Percentiles rank a stretch among this genome's conserved stretches.
These are phyloP conservation scores for Paracamarosporium sp. DNA, from an alignment of 2,329 filamentous ascomycete species.

Conservation along the genomic window DNA sequence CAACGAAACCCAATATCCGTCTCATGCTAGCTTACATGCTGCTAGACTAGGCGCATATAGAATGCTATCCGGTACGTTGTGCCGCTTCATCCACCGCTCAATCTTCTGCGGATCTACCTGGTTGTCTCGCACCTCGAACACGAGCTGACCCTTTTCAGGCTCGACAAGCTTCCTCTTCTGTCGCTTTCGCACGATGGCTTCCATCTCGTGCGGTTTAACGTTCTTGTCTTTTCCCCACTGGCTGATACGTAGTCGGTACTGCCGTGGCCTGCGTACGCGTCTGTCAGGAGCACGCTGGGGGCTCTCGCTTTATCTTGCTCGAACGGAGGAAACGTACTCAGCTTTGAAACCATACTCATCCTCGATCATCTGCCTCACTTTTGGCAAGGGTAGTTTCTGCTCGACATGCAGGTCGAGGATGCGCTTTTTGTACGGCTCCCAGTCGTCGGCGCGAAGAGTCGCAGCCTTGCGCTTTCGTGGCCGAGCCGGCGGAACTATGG, in stretches of 20 bases:
- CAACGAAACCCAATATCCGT: neutral
- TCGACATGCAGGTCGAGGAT: conserved; percentile 21
- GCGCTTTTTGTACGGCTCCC: conserved; percentile 25
- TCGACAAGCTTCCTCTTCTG: conserved; percentile 23
- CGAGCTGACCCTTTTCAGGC: conserved; percentile 7
- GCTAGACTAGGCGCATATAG: conserved; percentile 20
- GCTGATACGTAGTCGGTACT: conserved; percentile 20
- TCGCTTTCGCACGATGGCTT: conserved; percentile 21
- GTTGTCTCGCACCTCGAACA: conserved; percentile 18
- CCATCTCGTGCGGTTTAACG: conserved; percentile 19
- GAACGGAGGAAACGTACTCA: conserved; percentile 19
- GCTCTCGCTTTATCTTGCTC: neutral
- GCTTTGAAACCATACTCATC: conserved; percentile 19
- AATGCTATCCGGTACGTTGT: conserved; percentile 11
- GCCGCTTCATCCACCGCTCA: conserved; percentile 22
- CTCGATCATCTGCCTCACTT: conserved; percentile 18
- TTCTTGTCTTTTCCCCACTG: conserved; percentile 23
- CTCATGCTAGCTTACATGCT: conserved; percentile 13
- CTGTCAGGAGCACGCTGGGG: conserved; percentile 8
- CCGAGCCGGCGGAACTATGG: conserved; percentile 21
- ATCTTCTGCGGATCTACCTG: conserved; percentile 19
- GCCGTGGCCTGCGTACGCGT: conserved; percentile 2
- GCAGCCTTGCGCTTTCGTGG: conserved; percentile 25
- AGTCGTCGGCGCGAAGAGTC: conserved; percentile 25
- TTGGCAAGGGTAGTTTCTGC: conserved; percentile 9